Conservation (phyloP, 2,329 filamentous ascomycete genomes). For the Alternaria consortialis region DNA sequence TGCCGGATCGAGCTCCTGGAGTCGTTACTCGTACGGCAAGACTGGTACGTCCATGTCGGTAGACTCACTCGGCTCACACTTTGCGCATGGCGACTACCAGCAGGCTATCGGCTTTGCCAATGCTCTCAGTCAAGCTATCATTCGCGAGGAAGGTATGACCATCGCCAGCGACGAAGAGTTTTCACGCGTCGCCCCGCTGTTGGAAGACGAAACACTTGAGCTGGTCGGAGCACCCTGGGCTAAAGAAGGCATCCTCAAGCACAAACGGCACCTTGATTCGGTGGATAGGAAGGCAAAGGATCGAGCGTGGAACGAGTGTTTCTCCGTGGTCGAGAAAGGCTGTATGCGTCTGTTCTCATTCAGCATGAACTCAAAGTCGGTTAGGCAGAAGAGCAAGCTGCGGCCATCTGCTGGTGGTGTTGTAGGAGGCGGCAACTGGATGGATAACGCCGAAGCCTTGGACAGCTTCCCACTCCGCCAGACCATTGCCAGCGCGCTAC, state of each 20-base stretch:
- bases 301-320: conserved; percentile 92
- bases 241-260: conserved; percentile 93
- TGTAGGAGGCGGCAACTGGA: conserved; percentile 97
- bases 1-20: conserved; percentile 91
- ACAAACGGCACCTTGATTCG: conserved; percentile 94
- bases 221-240: conserved; percentile 96
- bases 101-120: conserved; percentile 98
- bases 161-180: conserved; percentile 66
- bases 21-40: conserved; percentile 89
- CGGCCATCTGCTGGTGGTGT: conserved; percentile 67
- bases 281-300: conserved; percentile 93
- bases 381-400: conserved; percentile 71
- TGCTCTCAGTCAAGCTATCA: conserved; percentile 94
- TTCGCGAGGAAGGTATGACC: conserved; percentile 79
- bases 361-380: conserved; percentile 76
- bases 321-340: conserved; percentile 94
- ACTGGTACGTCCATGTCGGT: conserved; percentile 92
- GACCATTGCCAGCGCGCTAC: conserved; percentile 88
- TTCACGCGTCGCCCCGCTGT: conserved; percentile 68
- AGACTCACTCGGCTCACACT: conserved; percentile 83
- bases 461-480: conserved; percentile 89
- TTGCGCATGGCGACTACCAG: conserved; percentile 83
- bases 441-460: conserved; percentile 90
- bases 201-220: conserved; percentile 93
- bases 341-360: conserved; percentile 96